Evolutionary conservation across 2,329 filamentous ascomycete genomes (phyloP).

Genomic region (Coniella vitis): DNA sequence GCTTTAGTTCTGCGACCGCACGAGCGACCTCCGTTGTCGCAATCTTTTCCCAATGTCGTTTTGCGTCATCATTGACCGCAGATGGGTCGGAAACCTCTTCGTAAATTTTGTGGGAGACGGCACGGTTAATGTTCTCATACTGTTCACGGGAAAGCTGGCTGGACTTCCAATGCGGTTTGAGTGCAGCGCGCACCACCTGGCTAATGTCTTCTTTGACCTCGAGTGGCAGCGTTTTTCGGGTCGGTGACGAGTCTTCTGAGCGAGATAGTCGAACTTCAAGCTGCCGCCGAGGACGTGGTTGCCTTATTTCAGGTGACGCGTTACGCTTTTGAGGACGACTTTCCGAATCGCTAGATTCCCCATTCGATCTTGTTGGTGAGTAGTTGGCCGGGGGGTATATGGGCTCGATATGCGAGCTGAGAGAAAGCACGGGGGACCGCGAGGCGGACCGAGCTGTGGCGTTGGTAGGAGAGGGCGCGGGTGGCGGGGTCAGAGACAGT

Average conservation of each 20-base stretch:
- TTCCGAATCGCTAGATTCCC: conserved; percentile 42
- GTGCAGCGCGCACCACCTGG: conserved; percentile 73
- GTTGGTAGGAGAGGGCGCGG: conserved; percentile 31
- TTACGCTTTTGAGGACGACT: conserved; percentile 19
- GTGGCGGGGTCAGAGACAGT: conserved; percentile 63
- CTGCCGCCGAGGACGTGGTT: conserved; percentile 44
- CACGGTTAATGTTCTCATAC: conserved; percentile 87
- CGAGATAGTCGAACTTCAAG: conserved; percentile 36
- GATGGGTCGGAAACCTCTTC: conserved; percentile 52
- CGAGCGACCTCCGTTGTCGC: conserved; percentile 72
- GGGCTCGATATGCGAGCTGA: conserved; percentile 67
- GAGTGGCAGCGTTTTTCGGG: conserved; percentile 59
- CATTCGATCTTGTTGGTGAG: conserved; percentile 48
- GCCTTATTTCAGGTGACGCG: conserved; percentile 40
- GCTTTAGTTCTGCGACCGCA: conserved; percentile 56
- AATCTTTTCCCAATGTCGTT: conserved; percentile 66
- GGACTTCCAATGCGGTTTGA: conserved; percentile 77
- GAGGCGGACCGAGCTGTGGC: conserved; percentile 52
- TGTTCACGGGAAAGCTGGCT: conserved; percentile 79
- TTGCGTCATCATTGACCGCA: conserved; percentile 57
- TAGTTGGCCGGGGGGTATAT: conserved; percentile 70
- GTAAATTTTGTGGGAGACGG: conserved; percentile 83
- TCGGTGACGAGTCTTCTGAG: conserved; percentile 62
- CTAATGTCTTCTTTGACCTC: conserved; percentile 85
- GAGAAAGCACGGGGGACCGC: conserved; percentile 50